Base-by-base conservation (phyloP, 495 filamentous ascomycete genomes). In the Barbatosphaeria neglecta region DNA sequence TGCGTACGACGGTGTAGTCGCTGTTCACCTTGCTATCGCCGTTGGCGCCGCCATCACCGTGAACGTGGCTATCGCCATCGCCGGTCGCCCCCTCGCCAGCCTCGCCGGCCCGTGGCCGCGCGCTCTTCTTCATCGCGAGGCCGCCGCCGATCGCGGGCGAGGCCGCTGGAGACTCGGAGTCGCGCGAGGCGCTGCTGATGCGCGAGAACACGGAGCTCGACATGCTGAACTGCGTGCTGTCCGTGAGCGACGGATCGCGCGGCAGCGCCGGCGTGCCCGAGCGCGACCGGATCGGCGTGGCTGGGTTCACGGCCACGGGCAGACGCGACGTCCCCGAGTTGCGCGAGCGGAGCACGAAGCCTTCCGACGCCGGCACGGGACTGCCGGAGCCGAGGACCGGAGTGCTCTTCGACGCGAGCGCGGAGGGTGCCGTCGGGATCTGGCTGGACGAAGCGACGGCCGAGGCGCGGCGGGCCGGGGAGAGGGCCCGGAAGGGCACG, bases 171-270 rank as follows among this genome's bases (percentile, higher is more conserved):
- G 52, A 61, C 2, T 55, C 52, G 0, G 57, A 55, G 15, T 50
- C 43, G 28, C 45, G 56, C 16, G 60, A 61, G 38, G 22, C 38
- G 22, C 28, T 18, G 22, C 54, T 50, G 16, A 56, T 19, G 9
- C 55, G 53, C 44, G 55, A 59, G 22, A 64, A 62, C 7, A 51
- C 49, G 1, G 61, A 64, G 47, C 54, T 57, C 37, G 28, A 46
- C 59, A 62, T 57, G 53, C 61, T 64, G 42, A 51, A 52, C 37
- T 60, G 60, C 2, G 59, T 61, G 50, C 55, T 64, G 37, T 64
- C 61, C 10, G 61, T 59, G 2, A 58, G 57, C 0, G 59, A 59
- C 0, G 50, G 55, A 33, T 64, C 60, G n/a, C 55, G 57, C 42
- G 53, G 41, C 22, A 57, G 45, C 15, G 27, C 45, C 1, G 61